Conservation (phyloP, 2,329 filamentous ascomycete species). For the Bipolaris cookei region DNA sequence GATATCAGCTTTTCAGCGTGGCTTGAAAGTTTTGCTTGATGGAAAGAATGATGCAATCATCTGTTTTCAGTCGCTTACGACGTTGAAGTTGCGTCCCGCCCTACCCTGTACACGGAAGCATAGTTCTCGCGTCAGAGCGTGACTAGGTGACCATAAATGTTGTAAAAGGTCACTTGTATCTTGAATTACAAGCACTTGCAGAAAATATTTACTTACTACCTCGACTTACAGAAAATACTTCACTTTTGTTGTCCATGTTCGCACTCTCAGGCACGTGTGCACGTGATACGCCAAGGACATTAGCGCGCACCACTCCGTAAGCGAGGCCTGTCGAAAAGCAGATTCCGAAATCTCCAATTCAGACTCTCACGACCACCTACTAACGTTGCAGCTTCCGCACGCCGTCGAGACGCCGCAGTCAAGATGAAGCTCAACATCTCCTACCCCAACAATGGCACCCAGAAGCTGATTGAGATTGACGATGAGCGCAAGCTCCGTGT, state of each 20-base stretch:
- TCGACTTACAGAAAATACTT: not conserved
- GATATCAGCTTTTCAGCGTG: not conserved
- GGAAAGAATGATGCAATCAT: not conserved
- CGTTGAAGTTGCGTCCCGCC: not conserved
- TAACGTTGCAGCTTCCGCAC: constrained; percentile 46
- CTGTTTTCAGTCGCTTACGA: not conserved
- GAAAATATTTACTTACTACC: not conserved
- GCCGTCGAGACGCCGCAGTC: constrained; percentile 45
- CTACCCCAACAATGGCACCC: constrained; percentile 99
- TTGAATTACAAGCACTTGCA: too few species aligned
- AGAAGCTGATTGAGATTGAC: constrained; percentile 98
- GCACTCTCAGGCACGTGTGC: not conserved
- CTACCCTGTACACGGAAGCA: not conserved
- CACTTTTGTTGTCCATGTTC: not conserved
- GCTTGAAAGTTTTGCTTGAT: too few species aligned
- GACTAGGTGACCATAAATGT: too few species aligned
- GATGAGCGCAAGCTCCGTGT: constrained; percentile 99
- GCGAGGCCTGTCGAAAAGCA: constrained; percentile 14
- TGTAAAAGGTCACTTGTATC: not conserved
- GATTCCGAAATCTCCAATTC: constrained; percentile 23
- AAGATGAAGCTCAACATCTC: constrained; percentile 80
- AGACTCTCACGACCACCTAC: constrained; percentile 38
- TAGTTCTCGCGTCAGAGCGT: not conserved
- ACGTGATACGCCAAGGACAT: constrained; percentile 15
- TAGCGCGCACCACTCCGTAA: constrained; percentile 19